These are phyloP conservation scores for Friedmanniomyces simplex DNA, from an alignment of 495 filamentous ascomycete species.

Conservation along the genomic window DNA sequence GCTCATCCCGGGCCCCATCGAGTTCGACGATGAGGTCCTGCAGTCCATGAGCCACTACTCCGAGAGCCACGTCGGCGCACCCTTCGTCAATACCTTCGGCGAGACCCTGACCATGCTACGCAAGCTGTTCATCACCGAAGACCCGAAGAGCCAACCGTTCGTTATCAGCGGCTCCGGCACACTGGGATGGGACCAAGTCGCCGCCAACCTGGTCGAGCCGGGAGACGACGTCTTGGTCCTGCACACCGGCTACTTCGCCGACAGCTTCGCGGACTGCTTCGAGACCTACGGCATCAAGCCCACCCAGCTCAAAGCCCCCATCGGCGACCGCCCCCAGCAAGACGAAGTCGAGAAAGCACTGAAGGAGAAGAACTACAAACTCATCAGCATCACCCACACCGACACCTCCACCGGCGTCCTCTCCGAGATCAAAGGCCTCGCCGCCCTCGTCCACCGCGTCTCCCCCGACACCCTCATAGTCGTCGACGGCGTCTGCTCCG, in stretches of 20 bases:
- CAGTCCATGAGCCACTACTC: conserved; percentile 93
- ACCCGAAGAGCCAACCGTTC: conserved; percentile 77
- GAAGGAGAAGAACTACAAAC: conserved; percentile 79
- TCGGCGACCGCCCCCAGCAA: conserved; percentile 80
- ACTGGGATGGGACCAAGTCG: conserved; percentile 90
- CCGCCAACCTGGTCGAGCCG: conserved; percentile 76
- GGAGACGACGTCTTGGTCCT: conserved; percentile 88
- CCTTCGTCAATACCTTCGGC: conserved; percentile 83
- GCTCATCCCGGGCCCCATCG: conserved; percentile 92
- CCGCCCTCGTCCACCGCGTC: conserved; percentile 70
- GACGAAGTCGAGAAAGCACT: conserved; percentile 78
- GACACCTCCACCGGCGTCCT: conserved; percentile 95
- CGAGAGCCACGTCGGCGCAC: conserved; percentile 80
- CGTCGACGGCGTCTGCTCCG: conserved; percentile 94
- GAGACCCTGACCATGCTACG: conserved; percentile 80
- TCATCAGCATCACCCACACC: conserved; percentile 89
- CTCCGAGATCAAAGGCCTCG: conserved; percentile 73
- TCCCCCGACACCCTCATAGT: conserved; percentile 83
- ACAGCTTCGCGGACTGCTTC: conserved; percentile 88
- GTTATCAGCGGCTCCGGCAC: conserved; percentile 90
- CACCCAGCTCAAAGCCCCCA: conserved; percentile 78
- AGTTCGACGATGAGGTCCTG: conserved; percentile 96
- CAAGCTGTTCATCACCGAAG: conserved; percentile 81
- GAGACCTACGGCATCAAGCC: conserved; percentile 80
- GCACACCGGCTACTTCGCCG: conserved; percentile 93